These are phyloP conservation scores for Suhomyces sp. DNA, from an alignment of 805 yeast genomes.

Conservation along the genomic window DNA sequence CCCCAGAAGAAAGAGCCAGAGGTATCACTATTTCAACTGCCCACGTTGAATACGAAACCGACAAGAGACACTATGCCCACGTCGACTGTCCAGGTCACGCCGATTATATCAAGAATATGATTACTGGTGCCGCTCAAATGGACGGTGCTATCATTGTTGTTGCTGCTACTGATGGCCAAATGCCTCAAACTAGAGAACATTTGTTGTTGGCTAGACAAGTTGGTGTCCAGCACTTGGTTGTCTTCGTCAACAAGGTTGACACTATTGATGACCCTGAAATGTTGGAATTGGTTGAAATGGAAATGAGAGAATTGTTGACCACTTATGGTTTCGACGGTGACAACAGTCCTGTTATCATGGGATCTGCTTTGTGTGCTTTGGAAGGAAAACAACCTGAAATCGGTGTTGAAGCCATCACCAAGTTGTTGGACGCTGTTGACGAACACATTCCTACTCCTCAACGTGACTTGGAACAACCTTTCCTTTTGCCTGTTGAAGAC, in stretches of 20 bases:
- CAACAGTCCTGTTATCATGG: conserved; percentile 96
- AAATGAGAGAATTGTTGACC: conserved; percentile 93
- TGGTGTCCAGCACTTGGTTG: conserved; percentile 97
- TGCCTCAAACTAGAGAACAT: conserved; percentile 99
- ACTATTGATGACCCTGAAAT: conserved; percentile 98
- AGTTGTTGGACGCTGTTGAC: conserved; percentile 89
- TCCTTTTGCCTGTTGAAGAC: conserved; percentile 96
- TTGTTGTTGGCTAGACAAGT: conserved; percentile 97
- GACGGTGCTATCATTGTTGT: conserved; percentile 99
- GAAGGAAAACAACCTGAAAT: conserved; percentile 87
- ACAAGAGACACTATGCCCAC: conserved; percentile 92
- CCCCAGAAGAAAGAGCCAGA: conserved; percentile 99
- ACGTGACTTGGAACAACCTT: conserved; percentile 95
- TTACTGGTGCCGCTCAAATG: conserved; percentile 99
- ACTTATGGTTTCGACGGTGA: conserved; percentile 98
- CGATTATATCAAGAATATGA: conserved; percentile 98
- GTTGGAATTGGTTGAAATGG: conserved; percentile 99
- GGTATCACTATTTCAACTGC: conserved; percentile 98
- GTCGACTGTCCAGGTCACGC: conserved; percentile 99
- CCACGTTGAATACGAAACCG: conserved; percentile 96
- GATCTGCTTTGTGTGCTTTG: conserved; percentile 95
- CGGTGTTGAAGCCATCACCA: conserved; percentile 79
- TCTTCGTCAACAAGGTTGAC: conserved; percentile 96
- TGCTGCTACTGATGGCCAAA: conserved; percentile 98
- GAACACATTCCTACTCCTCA: conserved; percentile 93